Conservation (phyloP, 2,329 filamentous ascomycete genomes). For the Claviceps spartinae region DNA sequence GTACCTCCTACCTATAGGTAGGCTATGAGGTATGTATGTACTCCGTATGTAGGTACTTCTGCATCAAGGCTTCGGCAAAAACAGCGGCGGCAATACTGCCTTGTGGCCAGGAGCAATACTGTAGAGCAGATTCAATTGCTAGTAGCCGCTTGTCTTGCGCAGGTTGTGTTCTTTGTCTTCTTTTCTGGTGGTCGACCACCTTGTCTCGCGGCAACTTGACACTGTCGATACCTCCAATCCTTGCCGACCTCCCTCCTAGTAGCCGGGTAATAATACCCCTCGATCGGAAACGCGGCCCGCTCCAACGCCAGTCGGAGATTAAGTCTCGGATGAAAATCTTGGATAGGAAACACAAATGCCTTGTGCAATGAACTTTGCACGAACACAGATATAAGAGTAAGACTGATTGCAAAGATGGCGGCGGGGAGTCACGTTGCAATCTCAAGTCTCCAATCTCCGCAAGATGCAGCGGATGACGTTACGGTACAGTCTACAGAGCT, state of each 20-base stretch:
- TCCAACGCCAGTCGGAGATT: not conserved
- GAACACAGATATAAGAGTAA: no score
- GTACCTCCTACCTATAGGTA: no score
- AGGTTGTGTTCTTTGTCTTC: not conserved
- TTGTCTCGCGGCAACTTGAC: not conserved
- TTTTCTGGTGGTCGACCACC: not conserved
- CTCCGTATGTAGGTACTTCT: not conserved
- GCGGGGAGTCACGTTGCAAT: no score
- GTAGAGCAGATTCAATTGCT: not conserved
- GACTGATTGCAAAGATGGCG: no score
- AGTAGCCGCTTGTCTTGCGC: not conserved
- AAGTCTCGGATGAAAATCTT: not conserved
- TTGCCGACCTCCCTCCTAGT: not conserved
- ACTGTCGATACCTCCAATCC: not conserved
- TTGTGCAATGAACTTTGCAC: no score
- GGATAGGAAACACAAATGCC: not conserved
- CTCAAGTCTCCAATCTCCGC: no score
- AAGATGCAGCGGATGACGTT: no score
- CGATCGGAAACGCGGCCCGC: not conserved
- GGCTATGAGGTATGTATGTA: not conserved
- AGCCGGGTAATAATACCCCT: not conserved
- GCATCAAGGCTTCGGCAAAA: not conserved
- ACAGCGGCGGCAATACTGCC: not conserved
- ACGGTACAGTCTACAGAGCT: no score
- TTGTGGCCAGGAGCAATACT: no score